phyloP scores from a whole-genome alignment of 2,329 filamentous ascomycete species.

The Mycosphaerella arachidis region DNA sequence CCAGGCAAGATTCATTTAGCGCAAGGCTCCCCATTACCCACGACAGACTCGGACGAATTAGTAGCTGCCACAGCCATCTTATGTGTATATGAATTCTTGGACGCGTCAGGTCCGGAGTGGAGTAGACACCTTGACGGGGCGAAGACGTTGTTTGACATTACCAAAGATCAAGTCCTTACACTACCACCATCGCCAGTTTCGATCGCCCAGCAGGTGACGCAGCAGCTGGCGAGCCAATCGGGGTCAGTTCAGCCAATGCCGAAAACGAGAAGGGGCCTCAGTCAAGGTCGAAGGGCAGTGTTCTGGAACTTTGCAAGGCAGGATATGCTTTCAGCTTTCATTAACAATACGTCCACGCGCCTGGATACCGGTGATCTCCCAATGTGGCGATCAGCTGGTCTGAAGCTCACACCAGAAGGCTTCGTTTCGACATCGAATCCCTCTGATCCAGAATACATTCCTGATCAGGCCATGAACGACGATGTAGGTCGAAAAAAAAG shows the following conservation, averaged over 20 bases:
- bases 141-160: slow-evolving; percentile 57
- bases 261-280: slow-evolving; percentile 36
- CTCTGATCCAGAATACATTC: slow-evolving; percentile 37
- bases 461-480: slow-evolving; percentile 53
- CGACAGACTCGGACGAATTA: slow-evolving; percentile 54
- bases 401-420: slow-evolving; percentile 53
- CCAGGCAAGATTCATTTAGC: slow-evolving; percentile 17
- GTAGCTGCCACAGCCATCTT: slow-evolving; percentile 63
- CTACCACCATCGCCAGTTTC: slow-evolving; percentile 38
- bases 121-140: slow-evolving; percentile 61
- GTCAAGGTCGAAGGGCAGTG: slow-evolving; percentile 54
- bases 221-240: slow-evolving; percentile 13
- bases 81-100: slow-evolving; percentile 64
- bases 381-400: slow-evolving; percentile 61
- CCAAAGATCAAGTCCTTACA: slow-evolving; percentile 48
- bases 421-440: slow-evolving; percentile 47
- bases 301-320: slow-evolving; percentile 67
- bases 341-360: slow-evolving; percentile 58
- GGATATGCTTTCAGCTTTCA: slow-evolving; percentile 61
- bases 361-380: slow-evolving; percentile 59
- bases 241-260: slow-evolving; percentile 1
- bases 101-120: slow-evolving; percentile 60
- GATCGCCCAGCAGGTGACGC: slow-evolving; percentile 20
- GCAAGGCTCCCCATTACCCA: slow-evolving; percentile 26
- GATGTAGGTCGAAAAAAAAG: slow-evolving; percentile 35